Base-by-base conservation (phyloP, 2,329 filamentous ascomycete genomes). In the Chaetothyriales sp. region DNA sequence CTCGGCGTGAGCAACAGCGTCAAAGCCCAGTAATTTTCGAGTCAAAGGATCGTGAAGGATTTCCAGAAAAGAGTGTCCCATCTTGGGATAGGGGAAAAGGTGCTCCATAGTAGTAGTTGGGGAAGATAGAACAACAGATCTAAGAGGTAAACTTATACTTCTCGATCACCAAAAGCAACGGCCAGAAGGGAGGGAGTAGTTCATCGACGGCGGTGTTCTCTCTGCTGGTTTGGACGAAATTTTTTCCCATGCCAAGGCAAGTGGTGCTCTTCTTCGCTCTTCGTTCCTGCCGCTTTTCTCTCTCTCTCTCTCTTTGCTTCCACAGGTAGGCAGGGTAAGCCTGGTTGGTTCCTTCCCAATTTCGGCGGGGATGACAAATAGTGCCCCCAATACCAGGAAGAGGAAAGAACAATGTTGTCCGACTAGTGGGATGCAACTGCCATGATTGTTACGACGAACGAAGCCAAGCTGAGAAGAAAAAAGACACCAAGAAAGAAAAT, bases 11-110 rank as follows among this genome's bases (percentile, higher is more conserved):
- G 63, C 52, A 5, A 58, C 51, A 18, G 58, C 50, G 42, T 63
- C 61, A 51, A 68, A 65, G 12, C 68, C 69, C 28, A 71, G 61
- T 18, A 72, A 48, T 10, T 62, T 61, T 25, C 64, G 63, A 18
- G 68, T 68, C 18, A 70, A 56, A 7, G 68, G 63, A 49, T 59
- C 55, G 22, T 59, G 54, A 8, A 60, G 52, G 36, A 59, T 51
- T 46, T 60, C 57, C n/a, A 59, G 53, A 43, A 57, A 60, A 3
- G 59, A 59, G 18, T 53, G 48, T 2, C 58, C 58, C 54, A 57
- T 59, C 44, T 56, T 59, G 43, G 58, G 58, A 43, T 59, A 59
- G 1, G 58, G 58, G 43, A 55, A 60, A 22, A 59, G 53, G 43
- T 55, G 52, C 18, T 60, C 57, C 58, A 59, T 60, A 18, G 20